Percentiles rank a stretch among this genome's conserved stretches.
These are phyloP conservation scores for Metschnikowia bowlesiae DNA, from an alignment of 805 yeast species.

Conservation along the genomic window DNA sequence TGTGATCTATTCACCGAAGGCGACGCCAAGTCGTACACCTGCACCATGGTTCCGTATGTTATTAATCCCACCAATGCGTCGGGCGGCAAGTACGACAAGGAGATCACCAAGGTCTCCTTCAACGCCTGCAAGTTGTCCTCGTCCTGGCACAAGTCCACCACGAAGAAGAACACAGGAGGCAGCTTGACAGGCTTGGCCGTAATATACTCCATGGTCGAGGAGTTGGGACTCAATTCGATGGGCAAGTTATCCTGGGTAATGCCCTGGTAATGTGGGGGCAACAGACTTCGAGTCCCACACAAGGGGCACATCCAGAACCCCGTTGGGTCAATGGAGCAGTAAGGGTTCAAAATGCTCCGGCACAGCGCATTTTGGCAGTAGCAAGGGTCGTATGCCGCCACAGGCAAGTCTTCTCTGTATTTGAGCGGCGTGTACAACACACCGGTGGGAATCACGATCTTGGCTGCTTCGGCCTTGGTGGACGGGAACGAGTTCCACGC, in stretches of 20 bases:
- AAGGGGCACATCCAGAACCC: conserved; percentile 86
- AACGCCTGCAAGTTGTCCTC: conserved; percentile 79
- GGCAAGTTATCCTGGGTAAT: conserved; percentile 76
- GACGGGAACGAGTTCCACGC: conserved; percentile 76
- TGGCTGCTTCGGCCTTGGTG: conserved; percentile 81
- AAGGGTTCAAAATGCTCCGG: conserved; percentile 83
- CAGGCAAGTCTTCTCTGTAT: conserved; percentile 66
- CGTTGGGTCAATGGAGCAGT: conserved; percentile 71
- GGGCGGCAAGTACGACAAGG: conserved; percentile 79
- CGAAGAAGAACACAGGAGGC: conserved; percentile 84
- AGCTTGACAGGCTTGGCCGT: conserved; percentile 72
- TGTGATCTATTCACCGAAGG: conserved; percentile 66
- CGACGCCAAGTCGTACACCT: conserved; percentile 74
- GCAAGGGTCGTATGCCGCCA: conserved; percentile 83
- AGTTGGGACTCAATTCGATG: conserved; percentile 62
- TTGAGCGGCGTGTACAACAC: conserved; percentile 93
- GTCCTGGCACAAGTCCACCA: conserved; percentile 86
- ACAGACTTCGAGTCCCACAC: conserved; percentile 71
- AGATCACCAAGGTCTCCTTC: conserved; percentile 72
- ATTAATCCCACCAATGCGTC: conserved; percentile 84
- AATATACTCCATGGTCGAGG: conserved; percentile 81
- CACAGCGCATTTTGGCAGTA: conserved; percentile 73
- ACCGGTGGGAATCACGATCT: conserved; percentile 91
- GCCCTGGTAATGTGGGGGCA: conserved; percentile 78
- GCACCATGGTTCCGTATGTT: conserved; percentile 87